Evolutionary conservation across 1,284 basidiomycete species (phyloP), one percentile per base, ranked within the genome.

Genomic region (Boletus semigastroideus): DNA sequence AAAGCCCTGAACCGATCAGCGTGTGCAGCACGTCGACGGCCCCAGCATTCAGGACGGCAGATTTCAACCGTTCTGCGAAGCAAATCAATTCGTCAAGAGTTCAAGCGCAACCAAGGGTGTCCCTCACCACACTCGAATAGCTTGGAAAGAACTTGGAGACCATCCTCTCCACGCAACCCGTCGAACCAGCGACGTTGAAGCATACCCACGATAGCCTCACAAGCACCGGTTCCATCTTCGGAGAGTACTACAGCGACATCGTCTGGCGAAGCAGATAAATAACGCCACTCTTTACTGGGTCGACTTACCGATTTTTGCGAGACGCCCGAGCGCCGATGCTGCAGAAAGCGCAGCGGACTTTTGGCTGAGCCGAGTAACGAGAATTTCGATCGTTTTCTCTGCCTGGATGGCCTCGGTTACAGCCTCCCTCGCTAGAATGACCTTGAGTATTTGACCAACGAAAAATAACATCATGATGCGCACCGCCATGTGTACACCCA

Each of bases 151-250:
- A 59, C 57, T 13, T 48, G 51, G 2, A 69, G 44, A 10, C 65
- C 65, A 17, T 69, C 66, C 48, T 67, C 63, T 41, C 63, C 59
- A 1, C 45, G 51, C n/a, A 54, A 14, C 3, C 57, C 61, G 13
- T 67, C 65, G 22, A 66, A 66, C 66, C 67, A 66, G 38, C 61
- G 56, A 34, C 54, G 52, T 33, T 37, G 53, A 38, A 66, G 46
- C 64, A 66, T 69, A 12, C 30, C 17, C n/a, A 64, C 6, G 19
- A 66, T 60, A 11, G 44, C 43, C 25, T 0, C 25, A n/a, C 44
- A 34, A 9, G 45, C 55, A 25, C 54, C 46, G 0, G 38, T 38
- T 31, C 46, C n/a, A 10, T 60, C 38, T 1, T 44, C n/a, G n/a
- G 50, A 54, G 7, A 64, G 46, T 28, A 54, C 42, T 3, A 19